These are phyloP conservation scores for Trifolium subterraneum DNA, from an alignment of 306 rosid genomes.

Conservation along the genomic window DNA sequence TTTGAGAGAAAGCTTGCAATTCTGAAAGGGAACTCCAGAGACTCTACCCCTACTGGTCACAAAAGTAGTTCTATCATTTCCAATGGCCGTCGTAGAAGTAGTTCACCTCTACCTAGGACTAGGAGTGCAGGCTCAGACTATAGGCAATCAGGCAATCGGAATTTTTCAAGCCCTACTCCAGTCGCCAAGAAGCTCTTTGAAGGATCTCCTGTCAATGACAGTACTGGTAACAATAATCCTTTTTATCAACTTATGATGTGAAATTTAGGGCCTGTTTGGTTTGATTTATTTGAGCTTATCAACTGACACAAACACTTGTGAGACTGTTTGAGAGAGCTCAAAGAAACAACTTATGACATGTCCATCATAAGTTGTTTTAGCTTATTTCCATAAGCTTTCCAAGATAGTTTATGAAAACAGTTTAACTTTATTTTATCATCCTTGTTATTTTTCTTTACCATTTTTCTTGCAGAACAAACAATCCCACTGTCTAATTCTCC, in stretches of 20 bases:
- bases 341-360: background rate
- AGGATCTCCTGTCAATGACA: slow-evolving; percentile 57
- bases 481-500: slow-evolving; percentile 49
- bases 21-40: slow-evolving; percentile 76
- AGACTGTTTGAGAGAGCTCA: background rate
- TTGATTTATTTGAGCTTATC: background rate
- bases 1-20: slow-evolving; percentile 93
- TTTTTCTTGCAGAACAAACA: slow-evolving; percentile 43
- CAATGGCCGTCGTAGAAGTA: slow-evolving; percentile 71
- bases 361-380: background rate
- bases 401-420: background rate
- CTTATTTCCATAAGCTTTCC: background rate
- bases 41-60: slow-evolving; percentile 64
- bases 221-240: slow-evolving; percentile 55
- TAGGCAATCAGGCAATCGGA: slow-evolving; percentile 48
- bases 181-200: slow-evolving; percentile 59
- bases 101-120: slow-evolving; percentile 65
- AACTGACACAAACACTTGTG: background rate
- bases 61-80: slow-evolving; percentile 60
- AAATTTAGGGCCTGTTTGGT: slow-evolving; percentile 5
- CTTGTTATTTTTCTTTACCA: background rate
- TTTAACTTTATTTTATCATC: background rate
- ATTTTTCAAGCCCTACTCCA: slow-evolving; percentile 48
- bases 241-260: slow-evolving; percentile 21
- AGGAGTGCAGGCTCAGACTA: slow-evolving; percentile 49